Conservation (phyloP, 2,329 filamentous ascomycete species). For the Colletotrichum sp. region DNA sequence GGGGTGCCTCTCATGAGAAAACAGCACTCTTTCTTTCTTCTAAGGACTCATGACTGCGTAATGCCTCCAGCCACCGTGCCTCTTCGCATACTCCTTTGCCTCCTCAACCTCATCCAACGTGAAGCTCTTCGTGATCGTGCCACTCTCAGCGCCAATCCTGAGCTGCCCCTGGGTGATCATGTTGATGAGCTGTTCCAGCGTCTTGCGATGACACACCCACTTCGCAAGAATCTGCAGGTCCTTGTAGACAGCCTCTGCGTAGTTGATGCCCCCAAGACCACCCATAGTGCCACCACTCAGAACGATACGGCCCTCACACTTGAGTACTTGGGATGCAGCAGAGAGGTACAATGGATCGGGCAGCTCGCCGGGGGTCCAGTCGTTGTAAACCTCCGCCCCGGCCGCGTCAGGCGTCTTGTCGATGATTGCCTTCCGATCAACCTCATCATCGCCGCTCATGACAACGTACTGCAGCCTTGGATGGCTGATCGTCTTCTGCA, state of each 20-base stretch:
- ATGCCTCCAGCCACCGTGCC: neutral
- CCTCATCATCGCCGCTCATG: neutral
- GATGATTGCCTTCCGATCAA: neutral
- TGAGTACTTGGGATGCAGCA: neutral
- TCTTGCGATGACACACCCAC: neutral
- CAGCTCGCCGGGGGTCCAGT: neutral
- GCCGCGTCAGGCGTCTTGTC: neutral
- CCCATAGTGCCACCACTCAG: neutral
- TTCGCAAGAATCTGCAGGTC: neutral
- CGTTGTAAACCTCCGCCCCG: neutral
- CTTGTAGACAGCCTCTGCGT: neutral
- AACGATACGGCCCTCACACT: neutral
- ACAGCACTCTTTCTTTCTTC: too few relatives aligned
- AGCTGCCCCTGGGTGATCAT: neutral
- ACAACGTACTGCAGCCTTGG: neutral
- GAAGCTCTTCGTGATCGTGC: neutral
- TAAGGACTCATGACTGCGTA: neutral
- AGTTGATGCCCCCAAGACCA: neutral
- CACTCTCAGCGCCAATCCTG: neutral
- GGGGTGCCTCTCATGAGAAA: too few relatives aligned
- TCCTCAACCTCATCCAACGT: fast-evolving
- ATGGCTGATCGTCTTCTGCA: neutral
- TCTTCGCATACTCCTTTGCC: neutral
- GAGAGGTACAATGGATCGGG: neutral
- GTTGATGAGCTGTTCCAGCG: neutral